Conservation (phyloP, 495 filamentous ascomycete genomes). For the Astrocystis sublimbata region DNA sequence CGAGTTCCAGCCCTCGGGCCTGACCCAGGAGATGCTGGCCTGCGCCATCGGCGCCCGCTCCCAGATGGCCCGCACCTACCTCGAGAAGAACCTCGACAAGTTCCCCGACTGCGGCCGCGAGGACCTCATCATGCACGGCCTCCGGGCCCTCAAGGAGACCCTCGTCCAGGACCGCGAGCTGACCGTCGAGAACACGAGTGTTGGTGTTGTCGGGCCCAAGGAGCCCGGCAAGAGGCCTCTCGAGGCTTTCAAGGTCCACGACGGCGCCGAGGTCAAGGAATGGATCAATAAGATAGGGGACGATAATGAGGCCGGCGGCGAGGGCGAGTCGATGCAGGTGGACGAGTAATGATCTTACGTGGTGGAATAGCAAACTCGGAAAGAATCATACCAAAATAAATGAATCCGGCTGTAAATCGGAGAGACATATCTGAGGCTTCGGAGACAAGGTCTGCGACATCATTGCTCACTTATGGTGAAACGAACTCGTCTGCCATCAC, state of each 20-base stretch:
- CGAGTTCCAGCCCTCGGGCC: constrained; percentile 94
- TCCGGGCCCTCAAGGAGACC: constrained; percentile 91
- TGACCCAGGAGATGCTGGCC: constrained; percentile 95
- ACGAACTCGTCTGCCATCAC: not conserved
- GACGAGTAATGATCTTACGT: constrained; percentile 49
- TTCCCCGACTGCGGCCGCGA: constrained; percentile 73
- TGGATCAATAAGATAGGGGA: constrained; percentile 69
- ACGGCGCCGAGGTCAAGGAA: constrained; percentile 81
- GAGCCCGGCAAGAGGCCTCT: constrained; percentile 56
- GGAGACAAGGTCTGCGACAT: not conserved
- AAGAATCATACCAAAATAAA: not conserved
- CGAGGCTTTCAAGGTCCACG: constrained; percentile 88
- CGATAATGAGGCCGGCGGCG: constrained; percentile 54
- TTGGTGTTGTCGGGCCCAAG: constrained; percentile 75
- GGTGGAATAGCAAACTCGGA: not conserved
- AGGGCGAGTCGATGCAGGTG: constrained; percentile 86
- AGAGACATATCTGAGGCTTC: not conserved
- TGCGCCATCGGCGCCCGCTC: constrained; percentile 93
- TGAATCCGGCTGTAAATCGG: not conserved
- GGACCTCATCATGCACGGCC: constrained; percentile 85
- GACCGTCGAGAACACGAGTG: constrained; percentile 91
- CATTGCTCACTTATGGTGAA: not conserved
- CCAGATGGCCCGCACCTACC: constrained; percentile 95
- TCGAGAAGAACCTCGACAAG: constrained; percentile 85
- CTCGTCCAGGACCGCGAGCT: constrained; percentile 96